A percentile compares a stretch with the other conserved stretches of the same genome.
Conservation (phyloP, 768 basidiomycete species). For the Naganishia antarctica region DNA sequence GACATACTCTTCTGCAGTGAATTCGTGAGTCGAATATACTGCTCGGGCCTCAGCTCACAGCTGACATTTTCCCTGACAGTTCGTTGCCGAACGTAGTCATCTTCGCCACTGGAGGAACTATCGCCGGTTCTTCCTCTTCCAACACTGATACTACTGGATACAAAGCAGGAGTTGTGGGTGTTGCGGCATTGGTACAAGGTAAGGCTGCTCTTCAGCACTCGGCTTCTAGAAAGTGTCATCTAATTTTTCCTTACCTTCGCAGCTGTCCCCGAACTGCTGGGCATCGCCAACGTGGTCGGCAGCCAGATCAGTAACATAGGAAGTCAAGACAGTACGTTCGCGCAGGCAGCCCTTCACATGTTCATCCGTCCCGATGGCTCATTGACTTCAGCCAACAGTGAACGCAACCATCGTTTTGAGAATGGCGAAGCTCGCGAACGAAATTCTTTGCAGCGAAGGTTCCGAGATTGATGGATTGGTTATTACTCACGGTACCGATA, state of each 20-base stretch:
- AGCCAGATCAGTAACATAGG: conserved; percentile 28
- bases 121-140: conserved; percentile 29
- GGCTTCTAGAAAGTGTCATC: too few relatives aligned
- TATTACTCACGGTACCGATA: conserved; percentile 40
- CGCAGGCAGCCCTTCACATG: too few relatives aligned
- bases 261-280: conserved; percentile 26
- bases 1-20: neutral
- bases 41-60: too few relatives aligned
- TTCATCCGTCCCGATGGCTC: too few relatives aligned
- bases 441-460: conserved; percentile 35
- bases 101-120: conserved; percentile 35
- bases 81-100: conserved; percentile 33
- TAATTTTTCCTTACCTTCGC: neutral
- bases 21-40: conserved; percentile 10
- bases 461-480: conserved; percentile 37
- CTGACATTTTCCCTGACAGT: neutral
- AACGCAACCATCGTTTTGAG: conserved; percentile 25
- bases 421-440: conserved; percentile 33
- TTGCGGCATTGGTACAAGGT: conserved; percentile 28
- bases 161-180: conserved; percentile 27
- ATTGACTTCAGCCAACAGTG: too few relatives aligned
- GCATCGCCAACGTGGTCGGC: conserved; percentile 30
- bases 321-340: conserved; percentile 12
- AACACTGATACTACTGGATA: conserved; percentile 29
- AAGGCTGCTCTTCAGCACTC: neutral